phyloP scores from a whole-genome alignment of 1,284 basidiomycete genomes.

The Erythrobasidium hasegawianum region DNA sequence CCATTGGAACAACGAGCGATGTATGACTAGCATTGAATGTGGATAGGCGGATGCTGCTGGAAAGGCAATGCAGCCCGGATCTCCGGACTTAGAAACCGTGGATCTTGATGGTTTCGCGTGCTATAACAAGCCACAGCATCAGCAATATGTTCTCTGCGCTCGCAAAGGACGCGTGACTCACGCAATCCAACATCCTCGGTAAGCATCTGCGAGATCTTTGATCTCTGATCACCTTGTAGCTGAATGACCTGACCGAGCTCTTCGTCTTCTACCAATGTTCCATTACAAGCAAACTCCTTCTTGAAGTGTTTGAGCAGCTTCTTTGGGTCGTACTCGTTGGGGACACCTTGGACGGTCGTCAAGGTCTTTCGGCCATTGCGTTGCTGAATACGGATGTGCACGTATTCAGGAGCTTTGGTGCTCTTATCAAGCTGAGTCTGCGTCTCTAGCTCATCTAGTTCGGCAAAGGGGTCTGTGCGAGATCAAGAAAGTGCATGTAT shows the following conservation, averaged over 20 bases:
- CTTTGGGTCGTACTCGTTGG: constrained; percentile 95
- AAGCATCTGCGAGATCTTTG: constrained; percentile 84
- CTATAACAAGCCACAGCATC: constrained; percentile 51
- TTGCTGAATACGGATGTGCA: constrained; percentile 77
- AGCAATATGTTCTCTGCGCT: no score
- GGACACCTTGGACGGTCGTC: constrained; percentile 95
- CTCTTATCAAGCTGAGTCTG: constrained; percentile 33
- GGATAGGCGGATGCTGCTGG: background rate
- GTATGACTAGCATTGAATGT: background rate
- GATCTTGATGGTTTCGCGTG: constrained; percentile 70
- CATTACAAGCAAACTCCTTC: constrained; percentile 93
- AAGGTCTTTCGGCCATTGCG: constrained; percentile 98
- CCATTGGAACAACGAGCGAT: background rate
- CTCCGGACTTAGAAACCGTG: constrained; percentile 66
- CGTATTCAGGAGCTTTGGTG: constrained; percentile 42
- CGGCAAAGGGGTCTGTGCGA: constrained; percentile 21
- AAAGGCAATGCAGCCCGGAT: background rate
- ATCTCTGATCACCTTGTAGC: constrained; percentile 95
- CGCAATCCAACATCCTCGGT: constrained; percentile 56
- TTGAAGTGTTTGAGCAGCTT: constrained; percentile 99
- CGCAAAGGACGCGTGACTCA: no score
- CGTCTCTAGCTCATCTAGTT: constrained; percentile 31
- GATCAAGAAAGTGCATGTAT: background rate
- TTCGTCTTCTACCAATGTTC: constrained; percentile 92
- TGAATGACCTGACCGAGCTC: constrained; percentile 98